These are phyloP conservation scores for Irpex lacteus DNA, from an alignment of 1,284 basidiomycete genomes.

Conservation along the genomic window DNA sequence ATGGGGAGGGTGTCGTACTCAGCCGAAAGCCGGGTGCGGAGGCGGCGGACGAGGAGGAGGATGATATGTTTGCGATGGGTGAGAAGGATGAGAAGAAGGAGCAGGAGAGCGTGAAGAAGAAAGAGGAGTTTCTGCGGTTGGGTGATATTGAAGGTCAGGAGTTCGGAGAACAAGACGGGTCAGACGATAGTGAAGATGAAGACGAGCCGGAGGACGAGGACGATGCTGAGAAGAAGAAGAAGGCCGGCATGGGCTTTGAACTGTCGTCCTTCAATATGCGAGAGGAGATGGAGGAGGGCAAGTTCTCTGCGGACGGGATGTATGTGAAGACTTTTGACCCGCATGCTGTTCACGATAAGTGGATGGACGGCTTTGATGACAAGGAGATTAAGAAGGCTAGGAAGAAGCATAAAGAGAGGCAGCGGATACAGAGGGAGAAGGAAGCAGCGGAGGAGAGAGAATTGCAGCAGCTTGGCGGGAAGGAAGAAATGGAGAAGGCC, in stretches of 20 bases:
- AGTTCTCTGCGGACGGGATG: slow-evolving; percentile 92
- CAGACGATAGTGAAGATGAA: slow-evolving; percentile 33
- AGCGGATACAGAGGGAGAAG: slow-evolving; percentile 66
- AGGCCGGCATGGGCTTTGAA: slow-evolving; percentile 90
- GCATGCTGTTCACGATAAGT: slow-evolving; percentile 87
- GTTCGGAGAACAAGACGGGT: slow-evolving; percentile 65
- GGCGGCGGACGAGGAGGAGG: slow-evolving; percentile 60
- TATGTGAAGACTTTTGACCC: slow-evolving; percentile 50
- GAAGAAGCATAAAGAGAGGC: slow-evolving; percentile 64
- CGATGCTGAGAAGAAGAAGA: slow-evolving; percentile 68
- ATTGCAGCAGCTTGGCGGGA: slow-evolving; percentile 61
- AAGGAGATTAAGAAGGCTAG: slow-evolving; percentile 84
- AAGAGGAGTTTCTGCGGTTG: slow-evolving; percentile 77
- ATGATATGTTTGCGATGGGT: slow-evolving; percentile 86
- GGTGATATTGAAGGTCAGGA: slow-evolving; percentile 97
- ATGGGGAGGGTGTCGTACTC: slow-evolving; percentile 85
- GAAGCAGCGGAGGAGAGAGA: slow-evolving; percentile 74
- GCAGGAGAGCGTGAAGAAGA: slow-evolving; percentile 46
- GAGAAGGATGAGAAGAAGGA: slow-evolving; percentile 54
- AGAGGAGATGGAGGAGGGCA: slow-evolving; percentile 96
- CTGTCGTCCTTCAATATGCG: slow-evolving; percentile 99
- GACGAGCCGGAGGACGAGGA: slow-evolving; percentile 74
- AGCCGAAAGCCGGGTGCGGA: slow-evolving; percentile 61
- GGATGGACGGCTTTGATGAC: slow-evolving; percentile 91
- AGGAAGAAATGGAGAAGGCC: slow-evolving; percentile 64